These are phyloP conservation scores for Auriscalpium vulgare DNA, from an alignment of 768 basidiomycete species.

Conservation along the genomic window DNA sequence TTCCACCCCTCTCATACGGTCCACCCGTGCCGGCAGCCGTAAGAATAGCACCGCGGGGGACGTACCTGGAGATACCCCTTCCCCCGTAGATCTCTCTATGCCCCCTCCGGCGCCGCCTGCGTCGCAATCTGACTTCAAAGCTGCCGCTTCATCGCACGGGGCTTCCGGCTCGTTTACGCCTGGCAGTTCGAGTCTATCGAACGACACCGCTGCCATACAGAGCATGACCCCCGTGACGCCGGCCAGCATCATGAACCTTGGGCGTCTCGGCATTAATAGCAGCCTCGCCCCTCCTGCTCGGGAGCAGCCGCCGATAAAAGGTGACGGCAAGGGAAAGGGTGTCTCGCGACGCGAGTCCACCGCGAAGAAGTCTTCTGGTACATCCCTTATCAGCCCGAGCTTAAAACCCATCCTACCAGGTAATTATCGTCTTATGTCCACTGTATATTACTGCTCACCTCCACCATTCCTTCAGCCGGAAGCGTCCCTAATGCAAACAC, in stretches of 20 bases:
- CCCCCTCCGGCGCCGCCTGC: conserved; percentile 68
- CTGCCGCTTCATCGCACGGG: conserved; percentile 2
- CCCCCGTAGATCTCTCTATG: conserved; percentile 85
- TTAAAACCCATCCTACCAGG: conserved; percentile 72
- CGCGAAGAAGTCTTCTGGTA: conserved; percentile 23
- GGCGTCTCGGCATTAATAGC: conserved; percentile 46
- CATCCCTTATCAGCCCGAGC: conserved; percentile 38
- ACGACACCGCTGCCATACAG: conserved; percentile 16
- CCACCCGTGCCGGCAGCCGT: conserved; percentile 34
- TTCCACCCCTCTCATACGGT: conserved; percentile 17
- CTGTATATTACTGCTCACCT: conserved; percentile 8
- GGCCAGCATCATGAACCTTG: conserved; percentile 87
- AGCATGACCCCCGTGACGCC: conserved; percentile 78
- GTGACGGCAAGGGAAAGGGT: conserved; percentile 12
- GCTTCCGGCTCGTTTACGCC: not conserved
- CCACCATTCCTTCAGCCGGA: conserved; percentile 23
- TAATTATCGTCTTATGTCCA: conserved; percentile 22
- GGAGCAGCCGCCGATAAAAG: conserved; percentile 18
- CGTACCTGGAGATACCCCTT: conserved; percentile 52
- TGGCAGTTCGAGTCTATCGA: not conserved
- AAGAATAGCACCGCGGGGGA: conserved; percentile 28
- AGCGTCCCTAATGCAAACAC: conserved; percentile 22
- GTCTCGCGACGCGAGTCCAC: conserved; percentile 8
- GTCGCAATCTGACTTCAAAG: conserved; percentile 2
- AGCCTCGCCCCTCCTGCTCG: conserved; percentile 28